Evolutionary conservation across 1,284 basidiomycete species (phyloP), one percentile per base, ranked within the genome.

Genomic region (Tilletiaria anomala): DNA sequence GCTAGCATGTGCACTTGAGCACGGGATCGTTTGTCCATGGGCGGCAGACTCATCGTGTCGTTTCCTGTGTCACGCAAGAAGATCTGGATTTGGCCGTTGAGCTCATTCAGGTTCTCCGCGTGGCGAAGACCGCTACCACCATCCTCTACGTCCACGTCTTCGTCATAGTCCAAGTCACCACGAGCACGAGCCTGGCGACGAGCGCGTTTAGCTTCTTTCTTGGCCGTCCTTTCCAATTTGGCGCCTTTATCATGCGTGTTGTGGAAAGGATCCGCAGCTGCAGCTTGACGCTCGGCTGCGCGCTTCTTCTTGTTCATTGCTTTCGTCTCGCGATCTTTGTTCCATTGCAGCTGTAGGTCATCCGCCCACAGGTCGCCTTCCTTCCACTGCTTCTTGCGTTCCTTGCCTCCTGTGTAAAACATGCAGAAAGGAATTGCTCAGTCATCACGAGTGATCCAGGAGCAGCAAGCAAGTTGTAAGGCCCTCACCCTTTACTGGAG

Each of bases 291-390:
- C 45, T 71, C 69, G 12, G 69, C 56, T 1, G 73, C 75, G 3
- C 84, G 77, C 29, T 75, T 72, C 3, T 71, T 73, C 65, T 85
- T 89, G 61, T 73, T 70, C 45, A 78, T 78, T 0, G 83, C 83
- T 67, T 91, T 93, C 69, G 78, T 81, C 40, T 72, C 69, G 1
- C 84, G 79, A 60, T 91, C 87, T 39, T 75, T 75, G 45, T 78
- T 75, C 85, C 85, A 91, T 50, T 80, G 80, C 0, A 69, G 75
- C 46, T 74, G 74, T 1, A 93, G 72, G 6, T 79, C 74, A 2
- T 71, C 63, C 0, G 82, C 77, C 37, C 86, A 68, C 12, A 69
- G 53, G 47, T 74, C 73, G 31, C 69, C 61, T 46, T 76, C 78
- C 15, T 23, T n/a, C n/a, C n/a, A n/a, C n/a, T n/a, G n/a, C n/a